phyloP scores from a whole-genome alignment of 768 basidiomycete genomes.

The Kwoniella europaea region DNA sequence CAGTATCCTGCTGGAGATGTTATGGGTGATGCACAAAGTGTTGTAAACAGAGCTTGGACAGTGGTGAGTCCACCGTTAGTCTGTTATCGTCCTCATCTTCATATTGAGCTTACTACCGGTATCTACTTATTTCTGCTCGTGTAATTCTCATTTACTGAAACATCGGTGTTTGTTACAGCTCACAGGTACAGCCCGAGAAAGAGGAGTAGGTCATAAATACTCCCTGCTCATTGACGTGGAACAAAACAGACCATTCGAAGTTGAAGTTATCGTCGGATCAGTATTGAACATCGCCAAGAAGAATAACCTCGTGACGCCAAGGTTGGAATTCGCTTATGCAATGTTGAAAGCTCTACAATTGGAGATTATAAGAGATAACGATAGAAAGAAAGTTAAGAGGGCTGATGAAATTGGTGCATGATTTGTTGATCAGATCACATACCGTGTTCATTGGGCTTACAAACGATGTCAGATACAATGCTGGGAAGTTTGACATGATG shows the following conservation, averaged over 20 bases:
- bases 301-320: conserved; percentile 33
- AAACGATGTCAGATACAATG: too few species aligned
- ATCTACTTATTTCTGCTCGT: too few species aligned
- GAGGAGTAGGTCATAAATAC: conserved; percentile 41
- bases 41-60: conserved; percentile 31
- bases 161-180: not conserved
- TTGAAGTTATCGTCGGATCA: conserved; percentile 48
- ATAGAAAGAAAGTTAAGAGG: conserved; percentile 13
- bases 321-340: conserved; percentile 38
- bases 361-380: conserved; percentile 26
- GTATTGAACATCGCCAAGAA: conserved; percentile 39
- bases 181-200: conserved; percentile 12
- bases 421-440: not conserved
- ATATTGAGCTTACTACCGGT: too few species aligned
- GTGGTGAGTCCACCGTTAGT: conserved; percentile 24
- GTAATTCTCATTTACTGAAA: too few species aligned
- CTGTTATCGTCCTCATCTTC: too few species aligned
- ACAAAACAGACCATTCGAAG: conserved; percentile 47
- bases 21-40: conserved; percentile 23
- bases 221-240: conserved; percentile 52
- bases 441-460: too few species aligned
- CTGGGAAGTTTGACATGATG: too few species aligned
- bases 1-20: conserved; percentile 35
- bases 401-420: not conserved
- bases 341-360: conserved; percentile 46